Conservation (phyloP, 306 rosid genomes). For the Citrullus colocynthis region DNA sequence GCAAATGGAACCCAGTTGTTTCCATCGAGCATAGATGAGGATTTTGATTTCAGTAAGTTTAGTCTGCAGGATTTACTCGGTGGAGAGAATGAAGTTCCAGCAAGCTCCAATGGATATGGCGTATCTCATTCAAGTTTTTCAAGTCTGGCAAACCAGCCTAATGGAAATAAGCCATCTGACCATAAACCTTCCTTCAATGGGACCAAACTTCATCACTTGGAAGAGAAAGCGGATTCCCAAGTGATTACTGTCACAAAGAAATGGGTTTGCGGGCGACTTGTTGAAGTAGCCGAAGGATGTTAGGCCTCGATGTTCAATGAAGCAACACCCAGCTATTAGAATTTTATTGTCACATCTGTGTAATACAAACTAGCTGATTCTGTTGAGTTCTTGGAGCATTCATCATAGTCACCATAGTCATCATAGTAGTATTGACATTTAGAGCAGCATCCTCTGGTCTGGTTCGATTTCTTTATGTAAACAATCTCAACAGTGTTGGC, state of each 20-base stretch:
- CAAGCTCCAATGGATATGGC: constrained; percentile 23
- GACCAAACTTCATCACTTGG: constrained; percentile 20
- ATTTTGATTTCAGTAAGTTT: constrained; percentile 26
- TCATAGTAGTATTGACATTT: not conserved
- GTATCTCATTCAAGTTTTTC: constrained; percentile 25
- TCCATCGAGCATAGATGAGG: constrained; percentile 18
- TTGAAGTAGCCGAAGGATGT: constrained; percentile 47
- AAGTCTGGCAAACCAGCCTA: constrained; percentile 16
- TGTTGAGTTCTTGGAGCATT: not conserved
- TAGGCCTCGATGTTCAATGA: constrained; percentile 6
- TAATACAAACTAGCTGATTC: not conserved
- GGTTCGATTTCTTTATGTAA: not conserved
- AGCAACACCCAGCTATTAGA: not conserved
- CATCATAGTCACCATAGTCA: not conserved
- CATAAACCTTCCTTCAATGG: constrained; percentile 23
- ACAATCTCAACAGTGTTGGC: not conserved
- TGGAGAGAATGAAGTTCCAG: constrained; percentile 26
- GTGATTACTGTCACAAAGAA: constrained; percentile 31
- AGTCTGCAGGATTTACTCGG: constrained; percentile 28
- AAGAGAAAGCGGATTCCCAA: constrained; percentile 23
- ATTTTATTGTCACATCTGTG: not conserved
- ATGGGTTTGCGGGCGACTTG: constrained; percentile 87
- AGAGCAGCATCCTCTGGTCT: not conserved
- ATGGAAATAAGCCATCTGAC: constrained; percentile 14
- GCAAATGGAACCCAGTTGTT: constrained; percentile 40